phyloP scores from a whole-genome alignment of 2,329 filamentous ascomycete genomes.

The Fusarium longipes region DNA sequence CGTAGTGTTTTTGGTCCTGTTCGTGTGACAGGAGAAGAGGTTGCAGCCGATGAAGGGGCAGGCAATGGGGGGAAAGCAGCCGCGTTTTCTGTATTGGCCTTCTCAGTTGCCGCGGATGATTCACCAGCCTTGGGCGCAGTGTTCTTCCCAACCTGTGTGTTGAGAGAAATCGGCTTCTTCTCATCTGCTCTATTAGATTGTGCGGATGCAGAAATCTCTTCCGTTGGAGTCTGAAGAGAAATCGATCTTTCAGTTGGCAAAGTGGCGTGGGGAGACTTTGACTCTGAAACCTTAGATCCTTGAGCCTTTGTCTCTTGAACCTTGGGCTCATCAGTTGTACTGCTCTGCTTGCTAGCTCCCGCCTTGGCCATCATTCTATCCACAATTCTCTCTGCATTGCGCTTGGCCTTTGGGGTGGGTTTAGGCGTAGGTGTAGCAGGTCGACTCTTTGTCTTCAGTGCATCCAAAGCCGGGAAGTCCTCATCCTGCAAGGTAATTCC shows the following conservation, averaged over 20 bases:
- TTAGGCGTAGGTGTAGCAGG: slow-evolving; percentile 53
- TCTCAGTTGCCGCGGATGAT: slow-evolving; percentile 47
- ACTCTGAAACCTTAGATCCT: slow-evolving; percentile 29
- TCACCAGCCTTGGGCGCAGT: slow-evolving; percentile 48
- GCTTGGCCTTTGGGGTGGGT: slow-evolving; percentile 51
- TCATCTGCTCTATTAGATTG: slow-evolving; percentile 21
- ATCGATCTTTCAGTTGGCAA: slow-evolving; percentile 48
- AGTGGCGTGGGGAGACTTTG: slow-evolving; percentile 9
- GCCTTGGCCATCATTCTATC: slow-evolving; percentile 43
- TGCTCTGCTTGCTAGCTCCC: slow-evolving; percentile 23
- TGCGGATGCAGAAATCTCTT: slow-evolving; percentile 49
- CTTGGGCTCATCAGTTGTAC: slow-evolving; percentile 28
- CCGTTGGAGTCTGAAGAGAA: slow-evolving; percentile 62
- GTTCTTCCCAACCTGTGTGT: slow-evolving; percentile 61
- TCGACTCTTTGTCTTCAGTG: slow-evolving; percentile 52
- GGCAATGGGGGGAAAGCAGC: slow-evolving; percentile 64
- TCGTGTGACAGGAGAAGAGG: slow-evolving; percentile 63
- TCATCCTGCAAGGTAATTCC: slow-evolving; percentile 63
- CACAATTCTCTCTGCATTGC: slow-evolving; percentile 46
- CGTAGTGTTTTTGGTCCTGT: slow-evolving; percentile 73
- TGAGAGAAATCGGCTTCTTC: slow-evolving; percentile 55
- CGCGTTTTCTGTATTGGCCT: slow-evolving; percentile 45
- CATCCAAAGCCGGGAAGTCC: slow-evolving; percentile 70
- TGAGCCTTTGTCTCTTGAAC: slow-evolving; percentile 34
- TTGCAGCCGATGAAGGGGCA: slow-evolving; percentile 57